A percentile compares a stretch with the other conserved stretches of the same genome.
These are phyloP conservation scores for Wickerhamomyces tratensis DNA, from an alignment of 805 yeast species.

Conservation along the genomic window DNA sequence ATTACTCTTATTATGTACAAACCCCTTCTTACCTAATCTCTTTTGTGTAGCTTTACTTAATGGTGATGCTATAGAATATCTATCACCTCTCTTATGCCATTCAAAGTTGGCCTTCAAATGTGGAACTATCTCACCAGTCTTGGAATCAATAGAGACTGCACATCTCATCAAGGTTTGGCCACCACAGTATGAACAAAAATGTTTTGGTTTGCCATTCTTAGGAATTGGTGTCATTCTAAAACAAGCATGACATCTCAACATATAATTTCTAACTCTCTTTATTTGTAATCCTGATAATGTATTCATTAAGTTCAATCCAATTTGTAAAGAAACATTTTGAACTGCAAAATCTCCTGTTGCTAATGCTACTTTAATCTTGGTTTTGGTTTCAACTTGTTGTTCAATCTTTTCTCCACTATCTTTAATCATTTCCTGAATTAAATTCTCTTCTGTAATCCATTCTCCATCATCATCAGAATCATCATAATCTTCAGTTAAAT, in stretches of 20 bases:
- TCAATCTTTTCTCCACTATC: slow-evolving; percentile 57
- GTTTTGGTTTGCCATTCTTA: slow-evolving; percentile 64
- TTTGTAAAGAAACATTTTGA: slow-evolving; percentile 88
- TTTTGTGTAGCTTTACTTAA: slow-evolving; percentile 66
- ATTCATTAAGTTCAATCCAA: slow-evolving; percentile 83
- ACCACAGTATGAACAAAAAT: slow-evolving; percentile 94
- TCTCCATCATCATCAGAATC: slow-evolving; percentile 72
- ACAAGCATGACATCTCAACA: slow-evolving; percentile 97
- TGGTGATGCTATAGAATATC: slow-evolving; percentile 80
- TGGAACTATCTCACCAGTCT: slow-evolving; percentile 75
- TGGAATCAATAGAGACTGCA: slow-evolving; percentile 75
- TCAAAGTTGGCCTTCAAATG: slow-evolving; percentile 86
- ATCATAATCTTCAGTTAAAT: slow-evolving; percentile 24
- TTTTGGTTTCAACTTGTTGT: slow-evolving; percentile 21
- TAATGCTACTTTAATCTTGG: slow-evolving; percentile 64
- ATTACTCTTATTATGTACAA: slow-evolving; percentile 59
- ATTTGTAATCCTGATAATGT: slow-evolving; percentile 77
- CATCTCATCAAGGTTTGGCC: slow-evolving; percentile 85
- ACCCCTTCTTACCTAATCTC: slow-evolving; percentile 70
- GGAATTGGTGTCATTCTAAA: slow-evolving; percentile 75
- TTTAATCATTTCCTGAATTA: slow-evolving; percentile 57
- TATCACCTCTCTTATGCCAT: slow-evolving; percentile 87
- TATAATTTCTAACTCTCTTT: slow-evolving; percentile 77
- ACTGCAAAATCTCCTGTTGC: slow-evolving; percentile 97
- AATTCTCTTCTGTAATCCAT: slow-evolving; percentile 90